These are phyloP conservation scores for Spiraea crenata DNA, from an alignment of 331 rosid species.

Conservation along the genomic window DNA sequence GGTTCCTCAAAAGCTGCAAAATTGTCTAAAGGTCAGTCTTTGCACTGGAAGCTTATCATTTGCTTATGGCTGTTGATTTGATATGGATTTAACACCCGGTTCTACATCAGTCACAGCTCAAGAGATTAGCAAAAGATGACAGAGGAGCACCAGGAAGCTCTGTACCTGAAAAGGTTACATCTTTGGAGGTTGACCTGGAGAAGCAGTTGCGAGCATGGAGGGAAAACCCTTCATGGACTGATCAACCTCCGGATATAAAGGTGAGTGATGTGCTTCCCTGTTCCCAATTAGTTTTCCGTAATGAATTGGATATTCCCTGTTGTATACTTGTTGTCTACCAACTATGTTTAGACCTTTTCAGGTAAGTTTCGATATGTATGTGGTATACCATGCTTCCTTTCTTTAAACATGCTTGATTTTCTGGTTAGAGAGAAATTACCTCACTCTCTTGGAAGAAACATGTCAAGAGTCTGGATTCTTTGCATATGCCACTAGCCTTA, in stretches of 20 bases:
- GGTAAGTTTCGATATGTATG: background rate
- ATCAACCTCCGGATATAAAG: constrained; percentile 64
- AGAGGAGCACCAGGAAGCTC: constrained; percentile 34
- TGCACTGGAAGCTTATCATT: constrained; percentile 10
- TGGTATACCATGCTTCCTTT: background rate
- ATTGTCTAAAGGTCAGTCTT: constrained; percentile 57
- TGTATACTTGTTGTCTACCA: background rate
- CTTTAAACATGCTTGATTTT: background rate
- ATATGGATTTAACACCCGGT: background rate
- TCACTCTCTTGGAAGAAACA: background rate
- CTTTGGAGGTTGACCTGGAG: constrained; percentile 64
- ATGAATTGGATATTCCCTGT: constrained; percentile 4
- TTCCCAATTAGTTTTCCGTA: background rate
- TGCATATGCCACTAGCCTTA: background rate
- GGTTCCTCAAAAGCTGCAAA: constrained; percentile 68
- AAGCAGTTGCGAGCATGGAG: constrained; percentile 88
- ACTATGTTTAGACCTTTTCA: background rate
- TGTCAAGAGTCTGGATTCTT: constrained; percentile 7
- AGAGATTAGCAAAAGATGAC: constrained; percentile 51
- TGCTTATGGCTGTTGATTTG: constrained; percentile 9
- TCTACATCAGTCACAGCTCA: constrained; percentile 53
- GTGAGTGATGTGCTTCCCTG: constrained; percentile 38
- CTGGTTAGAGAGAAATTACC: background rate
- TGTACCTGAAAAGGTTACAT: constrained; percentile 30
- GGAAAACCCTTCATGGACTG: constrained; percentile 86